Base-by-base conservation (phyloP, 176 grass and related monocot genomes). In the Poa annua region DNA sequence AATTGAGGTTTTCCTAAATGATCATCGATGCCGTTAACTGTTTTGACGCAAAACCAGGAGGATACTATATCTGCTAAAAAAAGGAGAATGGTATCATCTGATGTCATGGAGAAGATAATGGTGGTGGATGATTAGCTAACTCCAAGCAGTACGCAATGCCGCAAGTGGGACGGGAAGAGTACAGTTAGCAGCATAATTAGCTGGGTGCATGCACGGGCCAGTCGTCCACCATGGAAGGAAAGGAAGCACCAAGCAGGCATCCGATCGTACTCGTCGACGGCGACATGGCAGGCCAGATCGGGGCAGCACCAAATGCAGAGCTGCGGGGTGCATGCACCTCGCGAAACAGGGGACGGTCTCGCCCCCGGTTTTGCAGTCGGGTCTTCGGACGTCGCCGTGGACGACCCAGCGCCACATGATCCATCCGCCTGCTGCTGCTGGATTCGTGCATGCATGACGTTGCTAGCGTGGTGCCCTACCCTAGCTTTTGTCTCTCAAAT, bases 181-280 rank as follows among this genome's bases (percentile, higher is more conserved):
- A 3, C 22, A 3, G 13, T 14, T 62, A 62, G 60, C 59, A 62
- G 60, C 3, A 5, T 3, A 33, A 63, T 63, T 16, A 63, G 25
- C 26, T n/a, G n/a, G 68, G 68, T 71, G 68, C 68, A 71, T 71
- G 68, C 39, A 47, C 39, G n/a, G 10, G 67, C 41, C n/a, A n/a
- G n/a, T n/a, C n/a, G n/a, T n/a, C n/a, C n/a, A n/a, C n/a, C n/a
- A 29, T 29, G 29, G 29, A 29, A 29, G 29, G 29, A 29, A 29
- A 29, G 29, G 29, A 4, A 48, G 42, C 12, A 48, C 34, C 44
- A 47, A 13, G 44, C 34, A 67, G n/a, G 65, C 66, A 69, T 42
- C 36, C 10, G 36, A 44, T 70, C 5, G 39, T 42, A 45, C 42
- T 10, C 38, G 66, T 49, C 2, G 69, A 74, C 8, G 47, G 20